These are phyloP conservation scores for Beauveria varroae DNA, from an alignment of 2,329 filamentous ascomycete species.

Conservation along the genomic window DNA sequence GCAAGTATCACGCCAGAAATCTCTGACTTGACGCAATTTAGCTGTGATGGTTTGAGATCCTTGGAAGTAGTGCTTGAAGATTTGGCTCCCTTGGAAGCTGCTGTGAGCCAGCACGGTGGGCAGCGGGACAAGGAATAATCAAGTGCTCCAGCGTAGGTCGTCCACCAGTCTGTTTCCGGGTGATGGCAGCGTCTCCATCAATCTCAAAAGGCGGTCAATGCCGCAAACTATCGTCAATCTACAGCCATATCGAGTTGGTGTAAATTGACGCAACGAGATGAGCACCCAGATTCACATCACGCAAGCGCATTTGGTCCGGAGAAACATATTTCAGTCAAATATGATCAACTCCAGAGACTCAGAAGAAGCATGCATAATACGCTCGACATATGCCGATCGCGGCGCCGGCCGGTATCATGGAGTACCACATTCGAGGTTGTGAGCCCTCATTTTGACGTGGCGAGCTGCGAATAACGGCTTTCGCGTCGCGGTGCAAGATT, in stretches of 20 bases:
- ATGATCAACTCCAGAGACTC: not conserved
- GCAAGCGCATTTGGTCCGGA: not conserved
- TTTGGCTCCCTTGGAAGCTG: not conserved
- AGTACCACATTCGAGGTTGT: not conserved
- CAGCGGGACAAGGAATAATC: not conserved
- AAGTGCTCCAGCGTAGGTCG: not conserved
- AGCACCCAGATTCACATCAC: not conserved
- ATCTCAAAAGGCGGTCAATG: not conserved
- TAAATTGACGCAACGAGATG: not conserved
- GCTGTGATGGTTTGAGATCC: not conserved
- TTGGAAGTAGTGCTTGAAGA: not conserved
- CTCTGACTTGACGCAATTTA: not conserved
- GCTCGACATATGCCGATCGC: constrained; percentile 2
- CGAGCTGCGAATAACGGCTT: not conserved
- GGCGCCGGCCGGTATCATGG: not conserved
- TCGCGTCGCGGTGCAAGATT: not conserved
- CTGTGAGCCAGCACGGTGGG: constrained; percentile 2
- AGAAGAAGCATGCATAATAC: not conserved
- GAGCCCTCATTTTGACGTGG: not conserved
- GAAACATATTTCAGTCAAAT: not conserved
- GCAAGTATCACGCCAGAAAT: not conserved
- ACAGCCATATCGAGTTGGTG: not conserved
- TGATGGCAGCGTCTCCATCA: not conserved
- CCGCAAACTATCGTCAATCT: not conserved
- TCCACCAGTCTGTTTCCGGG: not conserved